A percentile compares a stretch with the other conserved stretches of the same genome.
Conservation (phyloP, 345 rosid species). For the Geranium rotundifolium region DNA sequence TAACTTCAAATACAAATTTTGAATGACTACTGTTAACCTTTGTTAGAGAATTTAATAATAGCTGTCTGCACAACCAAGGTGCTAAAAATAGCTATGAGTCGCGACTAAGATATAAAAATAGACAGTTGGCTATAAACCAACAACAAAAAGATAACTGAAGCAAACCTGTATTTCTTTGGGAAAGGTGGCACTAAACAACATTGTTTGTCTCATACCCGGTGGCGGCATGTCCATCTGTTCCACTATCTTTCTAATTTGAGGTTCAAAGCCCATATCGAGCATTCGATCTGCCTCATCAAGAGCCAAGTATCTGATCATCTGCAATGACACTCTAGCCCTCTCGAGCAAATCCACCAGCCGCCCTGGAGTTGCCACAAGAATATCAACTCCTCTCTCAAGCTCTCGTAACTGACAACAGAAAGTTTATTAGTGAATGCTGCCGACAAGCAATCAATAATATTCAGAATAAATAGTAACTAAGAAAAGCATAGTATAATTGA, state of each 20-base stretch:
- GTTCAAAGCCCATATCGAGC: conserved; percentile 99
- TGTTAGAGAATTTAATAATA: not conserved
- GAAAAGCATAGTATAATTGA: too few species aligned
- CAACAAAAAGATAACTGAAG: conserved; percentile 4
- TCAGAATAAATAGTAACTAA: too few species aligned
- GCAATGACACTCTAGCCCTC: conserved; percentile 89
- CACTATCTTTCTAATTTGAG: conserved; percentile 90
- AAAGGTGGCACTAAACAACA: conserved; percentile 96
- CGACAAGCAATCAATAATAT: not conserved
- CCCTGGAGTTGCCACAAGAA: conserved; percentile 98
- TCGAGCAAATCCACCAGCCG: conserved; percentile 89
- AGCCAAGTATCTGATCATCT: conserved; percentile 76
- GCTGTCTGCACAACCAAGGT: not conserved
- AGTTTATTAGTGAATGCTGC: not conserved
- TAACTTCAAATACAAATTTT: not conserved
- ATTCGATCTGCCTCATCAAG: conserved; percentile 97
- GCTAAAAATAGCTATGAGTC: not conserved
- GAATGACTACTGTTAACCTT: too few species aligned
- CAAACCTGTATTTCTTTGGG: conserved; percentile 87
- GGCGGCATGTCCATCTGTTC: conserved; percentile 95
- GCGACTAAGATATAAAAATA: not conserved
- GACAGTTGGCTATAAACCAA: not conserved
- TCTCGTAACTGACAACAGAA: conserved; percentile 59
- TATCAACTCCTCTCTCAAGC: conserved; percentile 93
- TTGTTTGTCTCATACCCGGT: conserved; percentile 75